phyloP scores from a whole-genome alignment of 1,284 basidiomycete species.

The Malassezia obtusa region DNA sequence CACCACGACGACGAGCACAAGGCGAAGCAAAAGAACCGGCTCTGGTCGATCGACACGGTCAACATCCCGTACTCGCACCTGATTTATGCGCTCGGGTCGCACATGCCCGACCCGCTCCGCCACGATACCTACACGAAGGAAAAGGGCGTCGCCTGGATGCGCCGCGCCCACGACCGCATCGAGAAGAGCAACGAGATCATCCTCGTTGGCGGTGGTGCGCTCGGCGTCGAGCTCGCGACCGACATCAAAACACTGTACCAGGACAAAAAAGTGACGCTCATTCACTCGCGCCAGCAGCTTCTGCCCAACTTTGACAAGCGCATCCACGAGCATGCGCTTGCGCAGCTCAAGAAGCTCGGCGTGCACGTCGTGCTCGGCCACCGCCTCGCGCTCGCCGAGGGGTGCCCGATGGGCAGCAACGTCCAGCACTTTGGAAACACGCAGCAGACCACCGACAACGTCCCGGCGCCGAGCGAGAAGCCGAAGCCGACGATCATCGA shows the following conservation, averaged over 20 bases:
- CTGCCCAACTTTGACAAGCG: constrained; percentile 44
- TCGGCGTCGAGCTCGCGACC: constrained; percentile 42
- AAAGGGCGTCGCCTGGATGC: constrained; percentile 39
- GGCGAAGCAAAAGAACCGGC: constrained; percentile 19
- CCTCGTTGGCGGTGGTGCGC: constrained; percentile 44
- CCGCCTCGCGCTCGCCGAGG: constrained; percentile 38
- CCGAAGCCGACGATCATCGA: neutral
- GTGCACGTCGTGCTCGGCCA: constrained; percentile 44
- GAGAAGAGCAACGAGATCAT: constrained; percentile 34
- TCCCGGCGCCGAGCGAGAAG: neutral
- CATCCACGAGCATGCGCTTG: constrained; percentile 35
- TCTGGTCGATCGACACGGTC: constrained; percentile 43
- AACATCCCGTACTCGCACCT: constrained; percentile 45
- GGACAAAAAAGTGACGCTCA: constrained; percentile 38
- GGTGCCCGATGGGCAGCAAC: constrained; percentile 37
- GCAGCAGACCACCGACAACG: neutral
- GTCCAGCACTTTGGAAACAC: constrained; percentile 19
- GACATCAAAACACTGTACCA: constrained; percentile 37
- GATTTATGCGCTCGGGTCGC: constrained; percentile 44
- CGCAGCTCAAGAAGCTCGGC: constrained; percentile 32
- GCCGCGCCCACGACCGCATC: constrained; percentile 29
- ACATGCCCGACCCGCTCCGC: constrained; percentile 44
- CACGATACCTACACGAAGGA: constrained; percentile 37
- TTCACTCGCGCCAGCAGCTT: constrained; percentile 41
- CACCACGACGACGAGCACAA: constrained; percentile 1